These are phyloP conservation scores for Arthrobotrys musiformis DNA, from an alignment of 2,329 filamentous ascomycete species.

Conservation along the genomic window DNA sequence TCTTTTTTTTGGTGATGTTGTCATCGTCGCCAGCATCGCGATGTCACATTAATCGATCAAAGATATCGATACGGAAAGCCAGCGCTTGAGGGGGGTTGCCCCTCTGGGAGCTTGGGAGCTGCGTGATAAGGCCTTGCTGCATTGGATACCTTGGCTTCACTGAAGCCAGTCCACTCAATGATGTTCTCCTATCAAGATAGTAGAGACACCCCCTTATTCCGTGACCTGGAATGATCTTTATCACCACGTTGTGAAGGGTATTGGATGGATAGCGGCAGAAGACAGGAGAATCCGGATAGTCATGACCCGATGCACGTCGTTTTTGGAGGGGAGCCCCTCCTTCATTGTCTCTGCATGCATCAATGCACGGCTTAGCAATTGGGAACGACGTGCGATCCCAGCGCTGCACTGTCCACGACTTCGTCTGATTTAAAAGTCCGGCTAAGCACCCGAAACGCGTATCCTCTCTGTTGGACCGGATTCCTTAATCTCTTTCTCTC, in stretches of 20 bases:
- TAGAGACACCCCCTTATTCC: slow-evolving; percentile 5
- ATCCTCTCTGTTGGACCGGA: not conserved
- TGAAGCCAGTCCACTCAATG: not conserved
- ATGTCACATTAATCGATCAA: not conserved
- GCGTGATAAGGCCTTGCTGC: slow-evolving; percentile 7
- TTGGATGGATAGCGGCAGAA: not conserved
- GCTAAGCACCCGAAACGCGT: slow-evolving; percentile 22
- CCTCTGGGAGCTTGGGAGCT: slow-evolving; percentile 6
- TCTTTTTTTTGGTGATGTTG: slow-evolving; percentile 3
- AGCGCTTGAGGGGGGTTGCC: not conserved
- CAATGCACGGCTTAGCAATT: slow-evolving; percentile 24
- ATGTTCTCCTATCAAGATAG: slow-evolving; percentile 1
- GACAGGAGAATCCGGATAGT: not conserved
- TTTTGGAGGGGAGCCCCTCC: slow-evolving; percentile 14
- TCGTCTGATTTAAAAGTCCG: slow-evolving; percentile 29
- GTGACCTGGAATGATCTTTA: slow-evolving; percentile 24
- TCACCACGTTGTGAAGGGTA: slow-evolving; percentile 5
- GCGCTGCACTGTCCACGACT: slow-evolving; percentile 10
- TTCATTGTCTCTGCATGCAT: slow-evolving; percentile 40
- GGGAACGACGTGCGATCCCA: slow-evolving; percentile 20
- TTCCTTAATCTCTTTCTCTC: not conserved
- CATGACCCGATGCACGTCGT: slow-evolving; percentile 18
- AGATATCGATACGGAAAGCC: not conserved
- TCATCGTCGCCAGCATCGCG: not conserved
- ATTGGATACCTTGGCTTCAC: slow-evolving; percentile 7